These are phyloP conservation scores for Metschnikowia drakensbergensis DNA, from an alignment of 805 yeast genomes.

Conservation along the genomic window DNA sequence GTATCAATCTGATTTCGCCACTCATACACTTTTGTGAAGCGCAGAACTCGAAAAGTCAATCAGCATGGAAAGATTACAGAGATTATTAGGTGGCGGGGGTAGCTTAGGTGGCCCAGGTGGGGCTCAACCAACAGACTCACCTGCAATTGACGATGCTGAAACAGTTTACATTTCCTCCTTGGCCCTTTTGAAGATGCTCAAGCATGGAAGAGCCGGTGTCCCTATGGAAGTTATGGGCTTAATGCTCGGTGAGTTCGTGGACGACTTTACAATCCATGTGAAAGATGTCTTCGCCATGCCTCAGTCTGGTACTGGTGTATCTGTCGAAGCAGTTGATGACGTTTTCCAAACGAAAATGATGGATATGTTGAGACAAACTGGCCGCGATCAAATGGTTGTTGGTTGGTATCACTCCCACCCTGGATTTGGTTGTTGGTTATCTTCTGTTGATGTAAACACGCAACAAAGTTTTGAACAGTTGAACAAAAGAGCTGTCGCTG, in stretches of 20 bases:
- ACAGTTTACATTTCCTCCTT: constrained; percentile 94
- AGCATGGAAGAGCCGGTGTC: constrained; percentile 91
- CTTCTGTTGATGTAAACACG: constrained; percentile 95
- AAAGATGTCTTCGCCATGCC: constrained; percentile 99
- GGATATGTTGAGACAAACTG: constrained; percentile 99
- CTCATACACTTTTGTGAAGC: constrained; percentile 4
- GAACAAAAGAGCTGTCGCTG: constrained; percentile 95
- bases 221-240: constrained; percentile 90
- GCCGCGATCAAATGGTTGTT: constrained; percentile 98
- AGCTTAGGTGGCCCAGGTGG: constrained; percentile 44
- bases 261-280: constrained; percentile 94
- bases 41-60: not conserved
- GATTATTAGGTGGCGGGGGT: constrained; percentile 41
- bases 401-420: constrained; percentile 99
- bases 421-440: constrained; percentile 99
- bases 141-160: constrained; percentile 90
- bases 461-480: constrained; percentile 97
- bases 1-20: constrained; percentile 6
- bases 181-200: constrained; percentile 92
- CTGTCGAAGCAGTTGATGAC: constrained; percentile 98
- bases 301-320: constrained; percentile 96
- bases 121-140: constrained; percentile 56
- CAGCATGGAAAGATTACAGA: constrained; percentile 48
- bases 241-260: constrained; percentile 97
- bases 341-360: constrained; percentile 98